Evolutionary conservation across 768 basidiomycete genomes (phyloP).

Genomic region (Clathrus columnatus): DNA sequence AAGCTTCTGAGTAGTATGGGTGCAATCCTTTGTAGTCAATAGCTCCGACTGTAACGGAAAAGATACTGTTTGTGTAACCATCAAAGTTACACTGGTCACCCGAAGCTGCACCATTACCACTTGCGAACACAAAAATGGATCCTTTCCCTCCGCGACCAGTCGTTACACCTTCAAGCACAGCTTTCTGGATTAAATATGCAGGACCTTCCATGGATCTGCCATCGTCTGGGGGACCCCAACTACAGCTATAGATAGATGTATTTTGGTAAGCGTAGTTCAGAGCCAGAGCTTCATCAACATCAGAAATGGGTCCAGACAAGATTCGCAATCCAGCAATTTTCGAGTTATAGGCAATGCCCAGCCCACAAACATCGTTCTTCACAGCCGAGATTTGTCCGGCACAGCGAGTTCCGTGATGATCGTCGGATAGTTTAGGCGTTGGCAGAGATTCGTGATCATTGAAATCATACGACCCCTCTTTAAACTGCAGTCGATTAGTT

Average conservation of each 20-base stretch:
- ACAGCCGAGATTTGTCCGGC: slow-evolving; percentile 93
- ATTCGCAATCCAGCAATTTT: slow-evolving; percentile 93
- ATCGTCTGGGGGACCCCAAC: slow-evolving; percentile 97
- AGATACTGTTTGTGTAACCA: slow-evolving; percentile 97
- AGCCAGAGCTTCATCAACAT: slow-evolving; percentile 90
- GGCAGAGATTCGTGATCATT: slow-evolving; percentile 89
- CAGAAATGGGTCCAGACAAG: slow-evolving; percentile 88
- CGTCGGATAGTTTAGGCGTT: slow-evolving; percentile 78
- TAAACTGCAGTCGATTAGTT: slow-evolving; percentile 42
- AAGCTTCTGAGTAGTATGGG: slow-evolving; percentile 96
- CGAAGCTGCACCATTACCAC: slow-evolving; percentile 85
- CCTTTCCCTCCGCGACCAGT: slow-evolving; percentile 86
- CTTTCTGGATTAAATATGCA: slow-evolving; percentile 82
- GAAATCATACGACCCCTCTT: slow-evolving; percentile 87
- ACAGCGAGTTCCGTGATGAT: slow-evolving; percentile 96
- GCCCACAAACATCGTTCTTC: slow-evolving; percentile 87
- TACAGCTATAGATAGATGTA: slow-evolving; percentile 90
- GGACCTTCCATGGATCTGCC: slow-evolving; percentile 94
- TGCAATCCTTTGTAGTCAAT: slow-evolving; percentile 89
- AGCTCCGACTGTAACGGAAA: slow-evolving; percentile 92
- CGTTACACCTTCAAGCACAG: slow-evolving; percentile 88
- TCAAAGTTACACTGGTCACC: slow-evolving; percentile 99
- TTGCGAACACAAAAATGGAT: slow-evolving; percentile 93
- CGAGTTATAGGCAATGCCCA: slow-evolving; percentile 88
- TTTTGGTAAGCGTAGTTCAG: slow-evolving; percentile 92